Evolutionary conservation across 495 filamentous ascomycete species (phyloP).

Genomic region (Aspergillus sparsus): DNA sequence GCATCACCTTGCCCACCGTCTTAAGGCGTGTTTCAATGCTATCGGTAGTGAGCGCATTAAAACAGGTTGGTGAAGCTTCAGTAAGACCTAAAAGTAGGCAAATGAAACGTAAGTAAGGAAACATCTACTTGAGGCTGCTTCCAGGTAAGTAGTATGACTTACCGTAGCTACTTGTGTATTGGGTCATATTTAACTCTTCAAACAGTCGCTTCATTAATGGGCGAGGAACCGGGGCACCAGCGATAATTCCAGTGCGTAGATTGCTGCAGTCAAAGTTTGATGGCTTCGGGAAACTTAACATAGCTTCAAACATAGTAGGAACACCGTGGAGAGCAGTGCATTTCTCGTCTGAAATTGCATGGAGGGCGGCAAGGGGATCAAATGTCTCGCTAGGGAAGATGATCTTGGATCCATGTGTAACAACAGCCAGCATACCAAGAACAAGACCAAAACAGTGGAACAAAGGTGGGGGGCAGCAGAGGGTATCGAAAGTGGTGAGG

Average conservation of each 20-base stretch:
- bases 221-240: constrained; percentile 65
- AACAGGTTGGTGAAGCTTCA: constrained; percentile 69
- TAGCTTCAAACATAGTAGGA: constrained; percentile 70
- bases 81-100: constrained; percentile 51
- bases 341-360: constrained; percentile 59
- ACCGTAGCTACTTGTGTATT: constrained; percentile 69
- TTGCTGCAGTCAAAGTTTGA: constrained; percentile 47
- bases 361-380: constrained; percentile 57
- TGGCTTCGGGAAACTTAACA: constrained; percentile 56
- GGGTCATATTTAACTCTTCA: constrained; percentile 61
- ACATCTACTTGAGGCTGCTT: background rate
- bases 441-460: constrained; percentile 78
- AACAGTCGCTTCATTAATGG: constrained; percentile 65
- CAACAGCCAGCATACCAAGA: constrained; percentile 64
- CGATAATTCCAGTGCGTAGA: constrained; percentile 67
- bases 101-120: background rate
- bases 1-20: constrained; percentile 67
- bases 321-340: constrained; percentile 74
- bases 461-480: constrained; percentile 70
- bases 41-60: constrained; percentile 68
- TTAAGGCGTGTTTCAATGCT: constrained; percentile 57
- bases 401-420: constrained; percentile 67
- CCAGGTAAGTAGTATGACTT: background rate
- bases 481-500: constrained; percentile 59
- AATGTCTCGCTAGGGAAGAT: constrained; percentile 68